A percentile compares a stretch with the other conserved stretches of the same genome.
Evolutionary conservation across 768 basidiomycete genomes (phyloP).

Genomic region (Amanita exitialis): DNA sequence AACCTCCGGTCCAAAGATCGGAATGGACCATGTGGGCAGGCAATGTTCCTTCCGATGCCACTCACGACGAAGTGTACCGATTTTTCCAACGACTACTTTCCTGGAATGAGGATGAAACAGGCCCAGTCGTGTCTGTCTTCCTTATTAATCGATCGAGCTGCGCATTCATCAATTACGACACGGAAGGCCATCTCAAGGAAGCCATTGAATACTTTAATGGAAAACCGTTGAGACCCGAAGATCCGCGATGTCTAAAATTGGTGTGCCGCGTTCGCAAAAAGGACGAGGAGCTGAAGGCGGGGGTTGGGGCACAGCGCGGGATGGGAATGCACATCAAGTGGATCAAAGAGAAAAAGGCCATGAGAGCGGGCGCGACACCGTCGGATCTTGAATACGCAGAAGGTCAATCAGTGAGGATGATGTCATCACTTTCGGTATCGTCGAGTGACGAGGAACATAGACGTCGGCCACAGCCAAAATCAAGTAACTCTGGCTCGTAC

Average conservation of each 20-base stretch:
- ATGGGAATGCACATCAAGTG: slow-evolving; percentile 77
- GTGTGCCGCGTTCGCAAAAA: slow-evolving; percentile 75
- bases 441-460: slow-evolving; percentile 32
- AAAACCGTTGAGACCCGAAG: slow-evolving; percentile 52
- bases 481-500: slow-evolving; percentile 58
- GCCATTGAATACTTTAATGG: slow-evolving; percentile 75
- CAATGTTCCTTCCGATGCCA: slow-evolving; percentile 79
- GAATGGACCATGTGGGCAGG: slow-evolving; percentile 98
- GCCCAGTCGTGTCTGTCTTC: slow-evolving; percentile 64
- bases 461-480: slow-evolving; percentile 16
- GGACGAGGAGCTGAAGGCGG: slow-evolving; percentile 81
- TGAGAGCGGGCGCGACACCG: slow-evolving; percentile 16
- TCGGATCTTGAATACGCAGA: not conserved
- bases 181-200: slow-evolving; percentile 44
- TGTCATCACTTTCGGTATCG: slow-evolving; percentile 3
- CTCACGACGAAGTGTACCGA: slow-evolving; percentile 75
- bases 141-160: slow-evolving; percentile 93
- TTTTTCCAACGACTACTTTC: slow-evolving; percentile 51
- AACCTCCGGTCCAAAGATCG: slow-evolving; percentile 62
- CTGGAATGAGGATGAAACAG: slow-evolving; percentile 5
- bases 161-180: slow-evolving; percentile 85
- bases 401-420: not conserved
- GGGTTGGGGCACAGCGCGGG: slow-evolving; percentile 87
- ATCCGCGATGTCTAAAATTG: slow-evolving; percentile 64
- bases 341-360: slow-evolving; percentile 50